phyloP scores from a whole-genome alignment of 1,139 yeast genomes.

The Yamadazyma sp. region DNA sequence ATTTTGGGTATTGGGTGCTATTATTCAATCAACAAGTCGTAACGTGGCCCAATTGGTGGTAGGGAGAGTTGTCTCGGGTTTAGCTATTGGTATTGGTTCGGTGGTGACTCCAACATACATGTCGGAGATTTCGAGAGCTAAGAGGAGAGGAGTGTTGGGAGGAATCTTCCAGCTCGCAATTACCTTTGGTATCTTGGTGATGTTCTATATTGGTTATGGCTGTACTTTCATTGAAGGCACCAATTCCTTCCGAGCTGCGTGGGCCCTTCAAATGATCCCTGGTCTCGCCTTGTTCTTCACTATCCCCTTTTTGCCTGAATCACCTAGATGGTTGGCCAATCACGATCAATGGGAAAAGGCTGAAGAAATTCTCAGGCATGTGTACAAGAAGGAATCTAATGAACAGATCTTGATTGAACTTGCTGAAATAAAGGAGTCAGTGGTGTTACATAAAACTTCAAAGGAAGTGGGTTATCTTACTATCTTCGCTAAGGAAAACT shows the following conservation, averaged over 20 bases:
- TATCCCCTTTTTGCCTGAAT: conserved; percentile 51
- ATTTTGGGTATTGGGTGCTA: conserved; percentile 51
- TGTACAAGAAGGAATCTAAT: conserved; percentile 10
- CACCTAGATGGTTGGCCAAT: conserved; percentile 51
- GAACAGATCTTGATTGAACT: conserved; percentile 4
- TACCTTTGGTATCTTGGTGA: conserved; percentile 61
- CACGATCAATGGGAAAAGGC: conserved; percentile 38
- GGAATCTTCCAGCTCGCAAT: conserved; percentile 66
- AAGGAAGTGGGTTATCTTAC: conserved; percentile 28
- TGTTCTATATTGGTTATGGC: conserved; percentile 62
- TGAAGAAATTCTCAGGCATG: conserved; percentile 4
- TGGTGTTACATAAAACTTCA: neutral
- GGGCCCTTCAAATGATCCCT: conserved; percentile 35
- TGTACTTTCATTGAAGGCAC: conserved; percentile 48
- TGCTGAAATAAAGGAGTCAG: conserved; percentile 4
- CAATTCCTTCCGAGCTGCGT: conserved; percentile 42
- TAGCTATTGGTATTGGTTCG: conserved; percentile 69
- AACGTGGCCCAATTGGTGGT: conserved; percentile 46
- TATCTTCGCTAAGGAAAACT: conserved; percentile 45
- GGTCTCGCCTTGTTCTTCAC: conserved; percentile 21
- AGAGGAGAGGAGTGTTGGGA: conserved; percentile 63
- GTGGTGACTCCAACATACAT: conserved; percentile 71
- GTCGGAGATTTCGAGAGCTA: conserved; percentile 64
- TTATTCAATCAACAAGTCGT: conserved; percentile 45
- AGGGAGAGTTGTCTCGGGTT: conserved; percentile 65